These are phyloP conservation scores for Neocatenulostroma microsporum DNA, from an alignment of 2,329 filamentous ascomycete genomes.

Conservation along the genomic window DNA sequence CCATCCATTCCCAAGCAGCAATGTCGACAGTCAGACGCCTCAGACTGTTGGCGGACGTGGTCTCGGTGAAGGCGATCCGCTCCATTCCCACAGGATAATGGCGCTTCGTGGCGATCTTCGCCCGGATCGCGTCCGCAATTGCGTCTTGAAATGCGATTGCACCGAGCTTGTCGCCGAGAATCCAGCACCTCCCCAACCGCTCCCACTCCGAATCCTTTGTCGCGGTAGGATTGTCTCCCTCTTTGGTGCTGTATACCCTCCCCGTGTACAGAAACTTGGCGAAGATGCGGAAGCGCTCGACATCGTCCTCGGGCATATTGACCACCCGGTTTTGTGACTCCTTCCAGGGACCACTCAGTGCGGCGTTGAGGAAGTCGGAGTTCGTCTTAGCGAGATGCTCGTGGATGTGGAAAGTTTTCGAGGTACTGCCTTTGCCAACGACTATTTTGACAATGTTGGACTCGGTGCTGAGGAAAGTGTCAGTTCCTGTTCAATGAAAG, in stretches of 20 bases:
- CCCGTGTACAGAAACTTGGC: conserved; percentile 12
- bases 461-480: no score
- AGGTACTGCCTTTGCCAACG: background rate
- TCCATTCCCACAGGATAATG: background rate
- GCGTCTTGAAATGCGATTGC: conserved; percentile 17
- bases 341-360: conserved; percentile 9
- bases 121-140: conserved; percentile 11
- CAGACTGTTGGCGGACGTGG: background rate
- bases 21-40: background rate
- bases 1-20: background rate
- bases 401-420: conserved; percentile 3
- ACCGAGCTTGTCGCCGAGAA: conserved; percentile 16
- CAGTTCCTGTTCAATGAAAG: no score
- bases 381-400: background rate
- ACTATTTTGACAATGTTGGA: no score
- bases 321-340: conserved; percentile 8
- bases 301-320: conserved; percentile 5
- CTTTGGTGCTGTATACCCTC: conserved; percentile 2
- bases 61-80: background rate
- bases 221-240: no score
- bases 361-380: conserved; percentile 6
- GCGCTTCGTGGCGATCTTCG: conserved; percentile 2
- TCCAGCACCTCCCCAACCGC: conserved; percentile 7
- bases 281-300: conserved; percentile 12
- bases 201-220: conserved; percentile 3